Evolutionary conservation across 257 asterid genomes (phyloP).

Genomic region (Paraleonurus japonicus): DNA sequence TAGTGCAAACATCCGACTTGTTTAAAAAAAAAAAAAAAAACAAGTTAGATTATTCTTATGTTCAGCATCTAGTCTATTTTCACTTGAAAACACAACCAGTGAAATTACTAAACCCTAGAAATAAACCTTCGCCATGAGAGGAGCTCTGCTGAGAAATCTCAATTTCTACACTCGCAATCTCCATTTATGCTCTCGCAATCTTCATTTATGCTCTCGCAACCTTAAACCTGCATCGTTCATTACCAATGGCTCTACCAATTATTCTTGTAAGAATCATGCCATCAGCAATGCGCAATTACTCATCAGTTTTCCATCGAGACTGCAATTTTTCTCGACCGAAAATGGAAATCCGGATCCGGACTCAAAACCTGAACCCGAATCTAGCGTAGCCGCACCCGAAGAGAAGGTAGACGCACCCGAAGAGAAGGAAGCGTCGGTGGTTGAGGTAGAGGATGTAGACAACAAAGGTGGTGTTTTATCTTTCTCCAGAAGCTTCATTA

Average conservation of each 20-base stretch:
- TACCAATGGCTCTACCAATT: neutral
- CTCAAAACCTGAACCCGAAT: constrained; percentile 24
- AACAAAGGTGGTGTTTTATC: constrained; percentile 49
- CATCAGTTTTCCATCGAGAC: constrained; percentile 26
- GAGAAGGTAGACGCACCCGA: constrained; percentile 34
- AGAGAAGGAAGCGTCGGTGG: constrained; percentile 29
- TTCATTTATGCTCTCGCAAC: constrained; percentile 28
- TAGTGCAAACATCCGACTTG: too few relatives aligned
- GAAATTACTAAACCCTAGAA: constrained; percentile 34
- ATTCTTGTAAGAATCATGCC: neutral
- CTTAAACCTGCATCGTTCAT: constrained; percentile 21
- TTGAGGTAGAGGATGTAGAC: constrained; percentile 48
- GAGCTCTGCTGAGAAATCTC: constrained; percentile 46
- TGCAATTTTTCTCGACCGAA: constrained; percentile 58
- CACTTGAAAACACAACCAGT: neutral
- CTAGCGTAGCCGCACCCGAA: constrained; percentile 24
- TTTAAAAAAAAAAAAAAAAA: too few relatives aligned
- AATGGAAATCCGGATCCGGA: constrained; percentile 37
- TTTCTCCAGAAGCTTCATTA: neutral
- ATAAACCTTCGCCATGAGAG: constrained; percentile 50
- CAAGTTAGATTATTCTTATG: too few relatives aligned
- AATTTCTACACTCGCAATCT: constrained; percentile 45
- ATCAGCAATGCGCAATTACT: constrained; percentile 23
- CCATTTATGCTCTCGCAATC: constrained; percentile 28
- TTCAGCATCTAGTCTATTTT: too few relatives aligned